Evolutionary conservation across 176 grass and related monocot species (phyloP), one percentile per base, ranked within the genome.

Genomic region (Tillandsia fasciculata): DNA sequence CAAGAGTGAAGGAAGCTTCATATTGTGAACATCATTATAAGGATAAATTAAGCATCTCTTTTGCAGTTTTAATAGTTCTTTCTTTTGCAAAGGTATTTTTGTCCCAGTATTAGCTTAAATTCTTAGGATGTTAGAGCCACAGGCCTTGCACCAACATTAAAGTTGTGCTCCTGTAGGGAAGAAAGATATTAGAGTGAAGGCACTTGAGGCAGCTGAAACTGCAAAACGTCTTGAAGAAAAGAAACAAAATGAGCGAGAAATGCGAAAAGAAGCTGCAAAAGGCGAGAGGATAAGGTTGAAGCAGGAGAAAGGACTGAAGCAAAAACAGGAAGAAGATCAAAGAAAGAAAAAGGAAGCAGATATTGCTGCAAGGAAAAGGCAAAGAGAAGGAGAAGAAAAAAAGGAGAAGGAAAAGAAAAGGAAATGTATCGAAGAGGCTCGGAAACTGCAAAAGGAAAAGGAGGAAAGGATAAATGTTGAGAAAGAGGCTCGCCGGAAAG

Each of bases 161-260:
- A 61, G 17, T 61, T 61, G 56, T 10, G 33, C 33, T 42, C 69
- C 78, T 82, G 77, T 63, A 93, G 94, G 76, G 76, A 93, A 90
- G 83, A 93, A 87, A 70, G 94, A 93, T 66, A 83, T 93, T 64
- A 93, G 76, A 87, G 87, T 99, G 63, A 91, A 91, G 70, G 87
- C 94, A 50, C 71, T 99, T 76, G 87, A 99, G 78, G 87, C 80
- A 77, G 94, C 94, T 29, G 94, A 99, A 72, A 84, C 94, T 53
- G 90, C 83, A 64, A 99, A 93, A 72, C 84, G 72, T 67, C 74
- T 99, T 53, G 82, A 93, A 81, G 82, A 96, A 82, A 88, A 96
- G 77, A 96, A 88, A 78, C 75, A 11, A 82, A 99, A 68, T 67
- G 89, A 90, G 64, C 89, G 84, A 63, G 86, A 99, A 76, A 78